Percentiles rank a stretch among this genome's conserved stretches.
Conservation (phyloP, 306 rosid species). For the Castanea mollissima region DNA sequence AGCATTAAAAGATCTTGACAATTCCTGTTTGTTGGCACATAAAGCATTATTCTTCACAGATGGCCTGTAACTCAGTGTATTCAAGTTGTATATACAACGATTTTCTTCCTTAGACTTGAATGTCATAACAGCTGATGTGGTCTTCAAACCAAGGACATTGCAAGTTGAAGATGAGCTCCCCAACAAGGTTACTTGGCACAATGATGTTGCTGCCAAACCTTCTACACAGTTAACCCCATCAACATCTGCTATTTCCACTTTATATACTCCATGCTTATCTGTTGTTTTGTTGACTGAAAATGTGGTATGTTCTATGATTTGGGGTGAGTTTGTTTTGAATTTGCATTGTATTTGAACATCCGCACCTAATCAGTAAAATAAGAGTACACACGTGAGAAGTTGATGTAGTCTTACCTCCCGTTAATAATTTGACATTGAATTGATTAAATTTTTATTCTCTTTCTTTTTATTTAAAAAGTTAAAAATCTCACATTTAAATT, state of each 20-base stretch:
- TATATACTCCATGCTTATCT: constrained; percentile 50
- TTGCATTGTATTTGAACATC: constrained; percentile 67
- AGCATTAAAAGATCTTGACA: constrained; percentile 30
- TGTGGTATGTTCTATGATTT: constrained; percentile 41
- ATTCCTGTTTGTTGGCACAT: constrained; percentile 34
- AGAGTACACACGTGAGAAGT: not conserved
- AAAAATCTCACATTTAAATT: too few species aligned
- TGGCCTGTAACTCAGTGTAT: constrained; percentile 55
- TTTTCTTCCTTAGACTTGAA: constrained; percentile 50
- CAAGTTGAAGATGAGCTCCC: constrained; percentile 42
- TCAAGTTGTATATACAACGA: constrained; percentile 28
- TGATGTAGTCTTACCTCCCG: too few species aligned
- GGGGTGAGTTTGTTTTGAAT: constrained; percentile 51
- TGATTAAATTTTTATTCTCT: too few species aligned
- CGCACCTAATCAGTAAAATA: constrained; percentile 39
- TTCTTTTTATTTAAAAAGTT: too few species aligned
- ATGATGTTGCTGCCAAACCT: constrained; percentile 45
- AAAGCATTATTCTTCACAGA: constrained; percentile 39
- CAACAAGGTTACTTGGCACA: constrained; percentile 54
- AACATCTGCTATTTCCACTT: constrained; percentile 54
- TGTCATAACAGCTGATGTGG: constrained; percentile 43
- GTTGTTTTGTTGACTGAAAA: constrained; percentile 59
- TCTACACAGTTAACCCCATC: constrained; percentile 55
- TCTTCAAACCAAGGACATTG: constrained; percentile 40
- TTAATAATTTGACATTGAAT: too few species aligned